Evolutionary conservation across 2,329 filamentous ascomycete genomes (phyloP).

Genomic region (Pyricularia pennisetigena): DNA sequence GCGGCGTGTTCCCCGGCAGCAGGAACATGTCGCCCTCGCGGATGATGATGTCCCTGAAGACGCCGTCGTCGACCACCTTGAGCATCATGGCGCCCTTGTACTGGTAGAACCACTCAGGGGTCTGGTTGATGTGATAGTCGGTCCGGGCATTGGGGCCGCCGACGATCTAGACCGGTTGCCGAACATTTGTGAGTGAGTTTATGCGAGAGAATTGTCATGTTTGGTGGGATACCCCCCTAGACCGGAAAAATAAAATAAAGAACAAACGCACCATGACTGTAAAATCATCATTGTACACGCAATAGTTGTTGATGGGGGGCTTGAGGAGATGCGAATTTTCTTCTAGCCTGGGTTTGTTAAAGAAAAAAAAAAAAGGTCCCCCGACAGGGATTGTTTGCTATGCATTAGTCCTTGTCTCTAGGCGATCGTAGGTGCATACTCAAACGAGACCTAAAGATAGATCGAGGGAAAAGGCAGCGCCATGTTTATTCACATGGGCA

Average conservation of each 20-base stretch:
- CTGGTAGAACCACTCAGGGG: constrained; percentile 97
- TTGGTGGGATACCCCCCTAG: too few relatives aligned
- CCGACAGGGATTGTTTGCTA: neutral
- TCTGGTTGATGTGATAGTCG: constrained; percentile 97
- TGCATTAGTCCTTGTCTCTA: neutral
- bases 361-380: too few relatives aligned
- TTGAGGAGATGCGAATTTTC: constrained; percentile 87
- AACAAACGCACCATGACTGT: constrained; percentile 60
- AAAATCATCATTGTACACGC: constrained; percentile 78
- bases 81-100: constrained; percentile 89
- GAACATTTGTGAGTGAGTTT: neutral
- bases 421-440: neutral
- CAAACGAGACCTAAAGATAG: neutral
- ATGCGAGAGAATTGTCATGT: too few relatives aligned
- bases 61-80: constrained; percentile 68
- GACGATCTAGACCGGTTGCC: constrained; percentile 35
- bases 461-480: neutral
- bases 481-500: neutral
- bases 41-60: constrained; percentile 80
- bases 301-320: constrained; percentile 95
- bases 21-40: constrained; percentile 90
- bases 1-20: constrained; percentile 86
- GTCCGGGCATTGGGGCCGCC: constrained; percentile 93
- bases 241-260: too few relatives aligned
- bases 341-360: constrained; percentile 55